Percentiles rank a stretch among this genome's conserved stretches.
Conservation (phyloP, 768 basidiomycete genomes). For the Kwoniella sp. region DNA sequence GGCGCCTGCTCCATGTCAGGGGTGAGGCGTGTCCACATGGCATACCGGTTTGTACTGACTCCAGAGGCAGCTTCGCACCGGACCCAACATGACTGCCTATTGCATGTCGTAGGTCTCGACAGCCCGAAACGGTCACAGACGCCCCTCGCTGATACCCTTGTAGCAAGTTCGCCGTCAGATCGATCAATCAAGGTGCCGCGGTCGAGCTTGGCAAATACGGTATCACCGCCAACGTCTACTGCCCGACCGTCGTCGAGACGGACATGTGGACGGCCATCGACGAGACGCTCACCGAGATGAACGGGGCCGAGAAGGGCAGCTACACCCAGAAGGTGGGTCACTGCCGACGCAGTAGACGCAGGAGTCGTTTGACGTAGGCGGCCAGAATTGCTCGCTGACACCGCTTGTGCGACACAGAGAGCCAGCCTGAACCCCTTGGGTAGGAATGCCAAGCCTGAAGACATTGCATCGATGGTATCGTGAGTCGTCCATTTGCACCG, state of each 20-base stretch:
- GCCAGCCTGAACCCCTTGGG: slow-evolving; percentile 1
- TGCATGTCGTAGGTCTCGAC: slow-evolving; percentile 1
- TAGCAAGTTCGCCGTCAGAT: slow-evolving; percentile 8
- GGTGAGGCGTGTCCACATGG: too few relatives aligned
- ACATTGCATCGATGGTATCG: slow-evolving; percentile 8
- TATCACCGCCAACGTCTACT: slow-evolving; percentile 11
- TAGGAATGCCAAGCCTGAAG: slow-evolving; percentile 7
- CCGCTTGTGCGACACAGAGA: background rate
- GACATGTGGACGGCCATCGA: slow-evolving; percentile 9
- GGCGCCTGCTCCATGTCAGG: slow-evolving; percentile 9
- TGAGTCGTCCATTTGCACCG: too few relatives aligned
- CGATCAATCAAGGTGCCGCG: slow-evolving; percentile 9
- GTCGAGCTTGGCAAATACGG: slow-evolving; percentile 7
- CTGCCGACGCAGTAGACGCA: too few relatives aligned
- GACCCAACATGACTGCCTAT: slow-evolving; percentile 5
- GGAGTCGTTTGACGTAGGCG: background rate
- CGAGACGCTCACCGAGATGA: background rate
- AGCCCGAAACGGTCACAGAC: too few relatives aligned
- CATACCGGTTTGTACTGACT: too few relatives aligned
- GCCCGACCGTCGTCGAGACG: slow-evolving; percentile 8
- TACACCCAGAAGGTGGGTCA: slow-evolving; percentile 2
- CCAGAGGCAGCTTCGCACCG: slow-evolving; percentile 1
- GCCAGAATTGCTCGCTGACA: background rate
- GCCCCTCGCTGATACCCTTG: too few relatives aligned
- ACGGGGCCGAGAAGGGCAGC: background rate